phyloP scores from a whole-genome alignment of 2,329 filamentous ascomycete species.

The Didymella glomerata region DNA sequence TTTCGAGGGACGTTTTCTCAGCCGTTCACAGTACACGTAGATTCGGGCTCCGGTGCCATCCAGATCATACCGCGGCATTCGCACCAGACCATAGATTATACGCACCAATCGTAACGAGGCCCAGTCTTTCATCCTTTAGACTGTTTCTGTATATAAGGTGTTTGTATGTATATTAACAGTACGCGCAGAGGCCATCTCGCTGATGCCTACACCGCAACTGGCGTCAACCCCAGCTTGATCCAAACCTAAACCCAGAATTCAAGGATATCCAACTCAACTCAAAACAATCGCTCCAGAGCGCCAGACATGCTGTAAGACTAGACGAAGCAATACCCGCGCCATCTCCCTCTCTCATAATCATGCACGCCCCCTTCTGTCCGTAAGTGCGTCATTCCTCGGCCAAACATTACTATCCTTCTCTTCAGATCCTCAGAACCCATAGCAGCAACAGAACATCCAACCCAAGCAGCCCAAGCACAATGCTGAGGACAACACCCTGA shows the following conservation, averaged over 20 bases:
- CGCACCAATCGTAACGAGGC: not conserved
- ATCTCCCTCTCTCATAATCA: too few species aligned
- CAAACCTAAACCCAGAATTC: not conserved
- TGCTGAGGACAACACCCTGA: slow-evolving; percentile 37
- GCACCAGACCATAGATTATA: not conserved
- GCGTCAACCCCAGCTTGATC: not conserved
- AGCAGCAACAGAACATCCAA: slow-evolving; percentile 42
- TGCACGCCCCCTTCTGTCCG: too few species aligned
- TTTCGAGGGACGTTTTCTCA: not conserved
- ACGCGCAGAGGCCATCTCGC: not conserved
- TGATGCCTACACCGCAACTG: not conserved
- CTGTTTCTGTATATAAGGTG: not conserved
- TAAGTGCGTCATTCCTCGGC: not conserved
- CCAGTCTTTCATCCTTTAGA: not conserved
- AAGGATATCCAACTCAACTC: slow-evolving; percentile 10
- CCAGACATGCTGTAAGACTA: slow-evolving; percentile 10
- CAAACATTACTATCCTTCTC: not conserved
- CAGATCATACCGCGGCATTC: not conserved
- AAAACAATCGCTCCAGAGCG: slow-evolving; percentile 13
- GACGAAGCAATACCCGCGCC: slow-evolving; percentile 1
- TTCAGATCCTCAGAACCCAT: slow-evolving; percentile 40
- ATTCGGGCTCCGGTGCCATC: not conserved
- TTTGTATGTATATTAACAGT: slow-evolving; percentile 1
- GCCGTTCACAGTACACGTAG: not conserved
- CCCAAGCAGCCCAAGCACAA: slow-evolving; percentile 38